Evolutionary conservation across 192 early-diverging fungal genomes (phyloP).

Genomic region (Cetraspora pellucida): DNA sequence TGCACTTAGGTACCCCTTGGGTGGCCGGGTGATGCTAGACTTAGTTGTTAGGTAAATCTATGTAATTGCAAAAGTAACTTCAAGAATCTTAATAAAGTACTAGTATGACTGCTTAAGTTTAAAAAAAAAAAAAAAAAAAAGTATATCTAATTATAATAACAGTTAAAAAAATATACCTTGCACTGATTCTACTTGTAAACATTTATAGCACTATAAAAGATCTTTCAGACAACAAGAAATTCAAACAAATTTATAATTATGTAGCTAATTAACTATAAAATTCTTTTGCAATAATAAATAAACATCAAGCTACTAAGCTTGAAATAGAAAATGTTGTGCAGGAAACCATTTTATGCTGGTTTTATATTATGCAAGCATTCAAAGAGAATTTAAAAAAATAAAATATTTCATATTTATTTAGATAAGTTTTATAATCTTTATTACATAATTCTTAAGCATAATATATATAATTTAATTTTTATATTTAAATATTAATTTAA

Average conservation of each 20-base stretch:
- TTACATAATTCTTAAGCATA: neutral
- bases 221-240: neutral
- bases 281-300: neutral
- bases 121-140: no score
- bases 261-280: neutral
- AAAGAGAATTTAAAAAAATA: neutral
- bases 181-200: neutral
- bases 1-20: no score
- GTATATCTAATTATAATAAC: neutral
- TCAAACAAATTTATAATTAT: neutral
- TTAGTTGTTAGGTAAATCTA: no score
- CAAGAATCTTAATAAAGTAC: no score
- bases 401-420: neutral
- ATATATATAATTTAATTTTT: neutral
- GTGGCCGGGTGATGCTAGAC: no score
- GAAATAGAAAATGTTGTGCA: neutral
- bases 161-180: constrained; percentile 1
- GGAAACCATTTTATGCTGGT: neutral
- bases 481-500: neutral
- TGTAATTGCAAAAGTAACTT: no score
- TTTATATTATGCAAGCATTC: neutral
- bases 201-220: neutral
- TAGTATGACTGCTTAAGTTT: no score
- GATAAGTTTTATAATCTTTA: neutral
- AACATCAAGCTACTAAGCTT: constrained; percentile 10